Evolutionary conservation across 805 yeast genomes (phyloP), one percentile per base, ranked within the genome.

Genomic region (Hanseniaspora taiwanica): DNA sequence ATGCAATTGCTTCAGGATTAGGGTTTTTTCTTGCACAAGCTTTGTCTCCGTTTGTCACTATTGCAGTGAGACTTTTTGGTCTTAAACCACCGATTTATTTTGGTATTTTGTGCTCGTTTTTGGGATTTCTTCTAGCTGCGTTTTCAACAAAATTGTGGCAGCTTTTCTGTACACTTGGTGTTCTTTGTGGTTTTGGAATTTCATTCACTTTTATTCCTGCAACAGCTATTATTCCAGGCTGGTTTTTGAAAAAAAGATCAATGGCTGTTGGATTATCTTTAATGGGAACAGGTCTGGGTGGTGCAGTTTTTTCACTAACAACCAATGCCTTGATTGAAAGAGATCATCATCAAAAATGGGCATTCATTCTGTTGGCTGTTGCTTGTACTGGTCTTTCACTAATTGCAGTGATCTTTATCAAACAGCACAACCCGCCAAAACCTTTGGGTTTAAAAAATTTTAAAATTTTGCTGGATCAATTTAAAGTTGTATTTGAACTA

Each of bases 1-100:
- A 69, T 54, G 82, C 84, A 12, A 59, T 72, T 32, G 68, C 81
- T 42, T 83, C 86, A 1, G 87, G 89, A 2, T 50, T 80, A 9
- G 70, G 80, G 0, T 74, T 78, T 38, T 56, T 48, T 20, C 37
- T 55, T 9, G 81, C 82, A 17, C 78, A 80, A 52, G 57, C 70
- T 46, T 56, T 74, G 40, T 61, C 83, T 35, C 91, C 93, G 3
- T 44, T 77, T 14, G 68, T 71, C 0, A 60, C 70, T 42, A 48
- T 74, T 1, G 44, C 69, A 6, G 66, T 69, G 48, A 65, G 68
- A 44, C 46, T 74, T 10, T 60, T 72, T 45, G 80, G 84, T 0
- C 57, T 71, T 43, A 68, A 64, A 48, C 39, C 51, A 3, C 64
- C 76, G 2, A 65, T 74, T 61, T 39, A 59, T 0, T 32, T 72